Conservation (phyloP, 306 rosid species). For the apple (Malus domestica) region DNA sequence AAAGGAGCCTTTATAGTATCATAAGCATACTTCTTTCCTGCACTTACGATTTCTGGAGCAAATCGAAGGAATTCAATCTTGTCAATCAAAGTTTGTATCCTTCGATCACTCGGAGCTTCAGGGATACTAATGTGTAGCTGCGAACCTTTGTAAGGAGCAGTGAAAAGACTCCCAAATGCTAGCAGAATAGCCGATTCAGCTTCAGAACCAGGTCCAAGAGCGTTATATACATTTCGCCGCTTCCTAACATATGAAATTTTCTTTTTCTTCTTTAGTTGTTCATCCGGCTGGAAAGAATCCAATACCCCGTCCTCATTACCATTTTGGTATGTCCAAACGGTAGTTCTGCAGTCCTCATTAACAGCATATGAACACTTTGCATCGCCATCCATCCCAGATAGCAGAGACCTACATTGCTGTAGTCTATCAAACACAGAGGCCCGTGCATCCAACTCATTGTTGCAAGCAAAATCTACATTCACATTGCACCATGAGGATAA, state of each 20-base stretch:
- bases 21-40: conserved; percentile 48
- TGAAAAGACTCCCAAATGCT: conserved; percentile 92
- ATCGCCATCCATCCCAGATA: conserved; percentile 46
- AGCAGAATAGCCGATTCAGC: conserved; percentile 58
- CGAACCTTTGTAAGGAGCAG: conserved; percentile 66
- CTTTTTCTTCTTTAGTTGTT: conserved; percentile 69
- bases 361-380: conserved; percentile 59
- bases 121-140: conserved; percentile 57
- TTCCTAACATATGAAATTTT: conserved; percentile 55
- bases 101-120: conserved; percentile 46
- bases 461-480: conserved; percentile 46
- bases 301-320: conserved; percentile 48
- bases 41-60: conserved; percentile 52
- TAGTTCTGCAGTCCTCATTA: conserved; percentile 69
- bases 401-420: conserved; percentile 57
- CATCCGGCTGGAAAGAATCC: conserved; percentile 79
- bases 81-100: conserved; percentile 45
- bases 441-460: conserved; percentile 23
- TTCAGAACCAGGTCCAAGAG: conserved; percentile 68
- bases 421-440: conserved; percentile 33
- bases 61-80: conserved; percentile 56
- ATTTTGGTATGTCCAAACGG: conserved; percentile 74
- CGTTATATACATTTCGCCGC: conserved; percentile 49
- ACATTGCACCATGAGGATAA: conserved; percentile 62
- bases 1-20: conserved; percentile 53